Evolutionary conservation across 345 rosid genomes (phyloP).

Genomic region (Ricinus communis): DNA sequence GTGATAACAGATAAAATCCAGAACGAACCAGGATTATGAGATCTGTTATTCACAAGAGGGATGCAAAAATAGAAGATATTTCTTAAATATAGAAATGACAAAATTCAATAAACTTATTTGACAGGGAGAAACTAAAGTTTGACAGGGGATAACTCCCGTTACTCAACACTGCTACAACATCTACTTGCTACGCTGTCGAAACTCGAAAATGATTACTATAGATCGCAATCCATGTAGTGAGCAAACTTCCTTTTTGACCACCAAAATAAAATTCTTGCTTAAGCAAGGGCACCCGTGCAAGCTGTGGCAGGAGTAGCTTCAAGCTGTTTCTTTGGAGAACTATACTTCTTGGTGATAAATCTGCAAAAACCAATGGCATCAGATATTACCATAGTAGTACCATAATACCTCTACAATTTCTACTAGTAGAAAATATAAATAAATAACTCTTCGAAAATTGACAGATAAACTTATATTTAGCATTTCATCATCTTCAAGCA

Average conservation of each 20-base stretch:
- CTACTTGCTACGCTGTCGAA: conserved; percentile 12
- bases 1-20: not conserved
- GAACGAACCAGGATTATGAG: not conserved
- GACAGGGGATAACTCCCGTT: conserved; percentile 1
- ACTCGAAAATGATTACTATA: not conserved
- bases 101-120: conserved; percentile 20
- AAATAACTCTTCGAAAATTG: too few relatives aligned
- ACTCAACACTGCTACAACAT: not conserved
- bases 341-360: conserved; percentile 83
- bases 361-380: conserved; percentile 32
- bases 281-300: conserved; percentile 65
- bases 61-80: not conserved
- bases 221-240: not conserved
- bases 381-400: not conserved
- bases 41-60: conserved; percentile 6
- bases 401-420: not conserved
- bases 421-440: too few relatives aligned
- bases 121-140: conserved; percentile 3
- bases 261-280: conserved; percentile 7
- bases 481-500: not conserved
- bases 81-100: not conserved
- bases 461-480: too few relatives aligned
- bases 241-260: not conserved
- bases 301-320: conserved; percentile 76
- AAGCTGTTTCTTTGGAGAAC: conserved; percentile 53